Conservation (phyloP, 495 filamentous ascomycete genomes). For the Tuber umbilicatum region DNA sequence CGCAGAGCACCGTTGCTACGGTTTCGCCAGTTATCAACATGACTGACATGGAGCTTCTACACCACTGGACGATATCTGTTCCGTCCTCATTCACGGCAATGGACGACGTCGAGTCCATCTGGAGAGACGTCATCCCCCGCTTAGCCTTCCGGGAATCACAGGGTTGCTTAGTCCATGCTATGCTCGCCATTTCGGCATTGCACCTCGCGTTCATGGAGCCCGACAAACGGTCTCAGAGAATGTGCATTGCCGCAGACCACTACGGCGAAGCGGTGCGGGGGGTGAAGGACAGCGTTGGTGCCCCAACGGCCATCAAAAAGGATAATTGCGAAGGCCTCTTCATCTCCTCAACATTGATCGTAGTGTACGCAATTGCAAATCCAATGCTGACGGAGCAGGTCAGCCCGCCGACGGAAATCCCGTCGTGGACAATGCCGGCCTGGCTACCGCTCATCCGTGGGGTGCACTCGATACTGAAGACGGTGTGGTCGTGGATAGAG, state of each 20-base stretch:
- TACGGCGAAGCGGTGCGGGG: constrained; percentile 32
- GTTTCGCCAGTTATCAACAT: constrained; percentile 9
- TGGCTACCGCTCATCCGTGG: constrained; percentile 37
- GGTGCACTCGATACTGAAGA: constrained; percentile 27
- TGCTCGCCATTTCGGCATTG: constrained; percentile 44
- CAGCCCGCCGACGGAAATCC: background rate
- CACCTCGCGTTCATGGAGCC: constrained; percentile 41
- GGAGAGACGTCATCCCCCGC: constrained; percentile 42
- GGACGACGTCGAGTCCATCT: constrained; percentile 24
- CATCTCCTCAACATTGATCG: constrained; percentile 31
- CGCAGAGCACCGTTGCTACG: background rate
- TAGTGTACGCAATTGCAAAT: constrained; percentile 27
- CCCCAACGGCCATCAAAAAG: constrained; percentile 18
- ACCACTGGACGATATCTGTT: constrained; percentile 31
- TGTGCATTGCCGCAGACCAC: constrained; percentile 32
- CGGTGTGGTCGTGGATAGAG: constrained; percentile 27
- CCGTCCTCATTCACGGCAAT: constrained; percentile 22
- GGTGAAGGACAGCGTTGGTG: constrained; percentile 6
- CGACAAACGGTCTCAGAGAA: constrained; percentile 16
- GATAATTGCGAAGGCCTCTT: constrained; percentile 40
- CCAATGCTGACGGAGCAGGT: constrained; percentile 14
- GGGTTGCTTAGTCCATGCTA: constrained; percentile 43
- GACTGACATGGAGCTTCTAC: constrained; percentile 38
- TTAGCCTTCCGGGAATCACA: constrained; percentile 41
- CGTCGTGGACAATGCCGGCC: constrained; percentile 22